Percentiles rank a stretch among this genome's conserved stretches.
Conservation (phyloP, 257 asterid genomes). For the Agastache rugosa region DNA sequence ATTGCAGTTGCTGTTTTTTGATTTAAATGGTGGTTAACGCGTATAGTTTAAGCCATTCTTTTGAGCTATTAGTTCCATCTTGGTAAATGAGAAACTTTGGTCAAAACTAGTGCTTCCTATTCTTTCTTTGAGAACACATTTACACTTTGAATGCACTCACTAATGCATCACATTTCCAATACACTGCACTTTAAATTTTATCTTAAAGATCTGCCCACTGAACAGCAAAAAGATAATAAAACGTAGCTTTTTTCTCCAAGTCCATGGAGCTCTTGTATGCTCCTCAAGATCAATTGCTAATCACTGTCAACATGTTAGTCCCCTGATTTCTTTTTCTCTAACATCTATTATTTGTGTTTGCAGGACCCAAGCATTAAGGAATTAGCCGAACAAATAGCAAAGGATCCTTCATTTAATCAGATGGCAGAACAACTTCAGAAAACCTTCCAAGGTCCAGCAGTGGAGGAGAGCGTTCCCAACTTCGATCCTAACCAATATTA, state of each 20-base stretch:
- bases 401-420: conserved; percentile 89
- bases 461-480: conserved; percentile 74
- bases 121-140: background rate
- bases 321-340: background rate
- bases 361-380: conserved; percentile 98
- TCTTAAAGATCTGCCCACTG: background rate
- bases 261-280: conserved; percentile 9
- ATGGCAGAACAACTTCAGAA: conserved; percentile 99
- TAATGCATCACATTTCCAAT: background rate
- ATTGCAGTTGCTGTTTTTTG: background rate
- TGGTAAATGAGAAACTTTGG: background rate
- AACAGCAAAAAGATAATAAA: background rate
- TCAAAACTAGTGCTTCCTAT: background rate
- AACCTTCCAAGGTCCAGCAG: conserved; percentile 84
- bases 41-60: conserved; percentile 3
- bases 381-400: conserved; percentile 91
- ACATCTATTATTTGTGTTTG: conserved; percentile 18
- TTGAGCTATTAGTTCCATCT: background rate
- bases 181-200: background rate
- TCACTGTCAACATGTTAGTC: background rate
- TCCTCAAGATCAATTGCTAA: background rate
- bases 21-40: conserved; percentile 6
- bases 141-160: background rate
- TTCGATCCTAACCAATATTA: conserved; percentile 87
- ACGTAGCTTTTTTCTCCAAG: background rate